phyloP scores from a whole-genome alignment of 169 alveolate genomes.

The Toxoplasma gondii region DNA sequence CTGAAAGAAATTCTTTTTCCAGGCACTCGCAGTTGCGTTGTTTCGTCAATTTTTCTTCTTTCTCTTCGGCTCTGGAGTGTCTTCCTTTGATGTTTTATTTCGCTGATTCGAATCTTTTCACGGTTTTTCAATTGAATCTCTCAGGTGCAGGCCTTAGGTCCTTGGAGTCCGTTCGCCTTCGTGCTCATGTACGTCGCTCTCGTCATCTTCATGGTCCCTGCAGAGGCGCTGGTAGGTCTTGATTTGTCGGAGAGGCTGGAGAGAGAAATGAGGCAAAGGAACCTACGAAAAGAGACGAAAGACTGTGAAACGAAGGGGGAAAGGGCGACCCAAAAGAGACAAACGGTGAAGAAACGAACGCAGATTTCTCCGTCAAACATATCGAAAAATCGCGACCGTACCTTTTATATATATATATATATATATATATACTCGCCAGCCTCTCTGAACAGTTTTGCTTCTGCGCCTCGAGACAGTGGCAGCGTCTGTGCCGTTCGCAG shows the following conservation, averaged over 20 bases:
- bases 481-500: too few species aligned
- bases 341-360: too few species aligned
- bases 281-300: too few species aligned
- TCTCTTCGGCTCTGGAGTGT: not conserved
- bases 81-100: not conserved
- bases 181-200: slow-evolving; percentile 19
- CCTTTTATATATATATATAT: not conserved
- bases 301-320: too few species aligned
- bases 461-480: too few species aligned
- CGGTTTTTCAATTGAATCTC: not conserved
- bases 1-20: too few species aligned
- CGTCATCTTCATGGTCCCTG: slow-evolving; percentile 48
- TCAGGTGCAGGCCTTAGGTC: slow-evolving; percentile 52
- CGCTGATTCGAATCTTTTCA: not conserved
- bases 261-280: too few species aligned
- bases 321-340: too few species aligned
- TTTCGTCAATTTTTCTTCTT: not conserved
- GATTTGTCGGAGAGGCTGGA: too few species aligned
- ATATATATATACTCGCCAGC: not conserved
- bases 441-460: not conserved
- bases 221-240: slow-evolving; percentile 50
- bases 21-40: too few species aligned
- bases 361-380: not conserved
- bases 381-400: not conserved
- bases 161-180: slow-evolving; percentile 50